These are phyloP conservation scores for Ilyonectria destructans DNA, from an alignment of 2,329 filamentous ascomycete genomes.

Conservation along the genomic window DNA sequence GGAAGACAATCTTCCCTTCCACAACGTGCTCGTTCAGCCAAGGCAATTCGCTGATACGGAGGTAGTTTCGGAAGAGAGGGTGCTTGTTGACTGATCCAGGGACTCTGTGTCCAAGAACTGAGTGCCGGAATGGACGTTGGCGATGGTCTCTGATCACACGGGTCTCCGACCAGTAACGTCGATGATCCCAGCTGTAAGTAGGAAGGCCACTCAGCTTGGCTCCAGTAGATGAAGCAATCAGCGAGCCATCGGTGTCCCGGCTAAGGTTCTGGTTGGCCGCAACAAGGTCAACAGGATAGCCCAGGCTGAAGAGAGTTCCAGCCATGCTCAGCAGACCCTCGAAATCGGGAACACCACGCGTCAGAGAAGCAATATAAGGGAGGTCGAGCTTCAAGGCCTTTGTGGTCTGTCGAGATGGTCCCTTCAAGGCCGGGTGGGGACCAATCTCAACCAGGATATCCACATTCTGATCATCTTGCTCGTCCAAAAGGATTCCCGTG, in stretches of 20 bases:
- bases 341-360: constrained; percentile 45
- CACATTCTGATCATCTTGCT: constrained; percentile 46
- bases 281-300: constrained; percentile 51
- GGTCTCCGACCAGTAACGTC: constrained; percentile 50
- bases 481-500: constrained; percentile 45
- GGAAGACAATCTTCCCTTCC: constrained; percentile 52
- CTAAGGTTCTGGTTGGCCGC: constrained; percentile 49
- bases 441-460: constrained; percentile 49
- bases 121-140: constrained; percentile 44
- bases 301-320: constrained; percentile 48
- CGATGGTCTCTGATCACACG: constrained; percentile 45
- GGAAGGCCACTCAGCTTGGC: constrained; percentile 44
- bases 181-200: constrained; percentile 53
- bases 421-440: constrained; percentile 47
- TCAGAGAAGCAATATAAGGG: constrained; percentile 50
- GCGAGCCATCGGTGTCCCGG: constrained; percentile 20
- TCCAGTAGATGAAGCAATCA: constrained; percentile 34
- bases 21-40: constrained; percentile 57
- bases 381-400: constrained; percentile 48
- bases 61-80: constrained; percentile 54
- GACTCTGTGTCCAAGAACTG: constrained; percentile 46
- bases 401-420: constrained; percentile 44
- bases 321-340: constrained; percentile 46
- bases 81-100: constrained; percentile 44
- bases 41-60: constrained; percentile 51